These are phyloP conservation scores for Aspergillus pseudonomiae DNA, from an alignment of 2,329 filamentous ascomycete genomes.

Conservation along the genomic window DNA sequence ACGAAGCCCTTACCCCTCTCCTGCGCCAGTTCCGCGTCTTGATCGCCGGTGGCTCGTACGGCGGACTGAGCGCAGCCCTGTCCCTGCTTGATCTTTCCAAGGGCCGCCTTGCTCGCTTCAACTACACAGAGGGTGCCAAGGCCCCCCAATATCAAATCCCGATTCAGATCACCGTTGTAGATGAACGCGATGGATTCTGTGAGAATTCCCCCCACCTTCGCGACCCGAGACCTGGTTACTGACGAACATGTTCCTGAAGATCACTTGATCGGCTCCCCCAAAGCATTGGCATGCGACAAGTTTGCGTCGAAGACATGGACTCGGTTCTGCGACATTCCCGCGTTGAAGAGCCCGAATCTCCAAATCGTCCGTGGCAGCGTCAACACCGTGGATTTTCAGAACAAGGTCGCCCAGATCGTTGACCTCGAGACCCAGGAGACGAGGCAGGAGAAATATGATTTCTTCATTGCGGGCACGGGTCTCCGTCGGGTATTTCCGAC, in stretches of 20 bases:
- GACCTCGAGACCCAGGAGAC: slow-evolving; percentile 51
- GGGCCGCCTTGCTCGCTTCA: slow-evolving; percentile 56
- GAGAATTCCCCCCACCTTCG: slow-evolving; percentile 15
- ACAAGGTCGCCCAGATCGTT: slow-evolving; percentile 62
- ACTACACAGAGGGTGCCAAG: slow-evolving; percentile 26
- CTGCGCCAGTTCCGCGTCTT: slow-evolving; percentile 56
- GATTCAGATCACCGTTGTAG: slow-evolving; percentile 72
- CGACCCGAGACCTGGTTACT: not conserved
- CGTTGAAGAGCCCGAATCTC: slow-evolving; percentile 65
- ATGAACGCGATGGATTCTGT: slow-evolving; percentile 86
- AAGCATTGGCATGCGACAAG: slow-evolving; percentile 66
- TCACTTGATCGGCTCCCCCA: slow-evolving; percentile 75
- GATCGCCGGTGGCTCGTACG: slow-evolving; percentile 72
- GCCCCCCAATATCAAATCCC: slow-evolving; percentile 50
- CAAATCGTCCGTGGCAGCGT: slow-evolving; percentile 69
- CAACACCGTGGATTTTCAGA: slow-evolving; percentile 59
- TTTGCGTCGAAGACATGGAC: slow-evolving; percentile 72
- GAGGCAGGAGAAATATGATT: slow-evolving; percentile 63
- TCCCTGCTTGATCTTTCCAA: slow-evolving; percentile 69
- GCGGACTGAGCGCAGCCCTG: slow-evolving; percentile 67
- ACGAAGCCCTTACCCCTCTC: slow-evolving; percentile 26
- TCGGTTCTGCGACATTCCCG: slow-evolving; percentile 67
- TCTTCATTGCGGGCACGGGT: slow-evolving; percentile 72
- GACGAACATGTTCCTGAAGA: slow-evolving; percentile 47
- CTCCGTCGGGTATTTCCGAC: slow-evolving; percentile 71